Evolutionary conservation across 495 filamentous ascomycete genomes (phyloP), one percentile per base, ranked within the genome.

Genomic region (Trypethelium eluteriae): DNA sequence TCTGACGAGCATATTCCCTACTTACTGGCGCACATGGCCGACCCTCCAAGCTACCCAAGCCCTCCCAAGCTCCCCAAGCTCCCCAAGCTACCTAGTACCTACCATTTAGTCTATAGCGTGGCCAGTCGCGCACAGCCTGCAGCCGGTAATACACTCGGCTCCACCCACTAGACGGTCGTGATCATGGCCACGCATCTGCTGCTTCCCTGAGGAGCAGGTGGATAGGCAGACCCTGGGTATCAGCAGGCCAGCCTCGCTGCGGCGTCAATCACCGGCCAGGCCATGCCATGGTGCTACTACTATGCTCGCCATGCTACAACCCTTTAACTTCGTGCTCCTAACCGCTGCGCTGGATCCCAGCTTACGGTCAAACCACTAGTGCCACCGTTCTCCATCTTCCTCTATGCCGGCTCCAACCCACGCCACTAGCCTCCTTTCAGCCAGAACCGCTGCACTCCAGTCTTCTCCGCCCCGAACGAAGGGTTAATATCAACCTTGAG

Each of bases 291-390:
- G 25, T 25, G 25, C 25, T 25, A 25, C 25, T 25, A 25, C 25
- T 25, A 1, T 25, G 25, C 25, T 32, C 11, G 32, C 53, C 53
- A 59, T 59, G 53, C 53, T 59, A 36, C 53, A 34, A 7, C 14
- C 53, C 53, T 59, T 59, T 59, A 59, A 59, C 53, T 59, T 59
- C 53, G 53, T 59, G 25, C 53, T 35, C 53, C 53, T 59, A 59
- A 59, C 53, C 53, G 53, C 53, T 59, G 53, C 53, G 53, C 53
- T 14, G 32, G 53, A 59, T 59, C 53, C 53, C 32, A 59, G 53
- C 53, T 14, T 10, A 9, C 53, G 3, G 32, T 59, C 53, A 59
- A 59, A 59, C 53, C 53, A 14, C 53, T 59, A 59, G 53, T 59
- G 53, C 53, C 14, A 36, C 53, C 32, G 18, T 36, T 59, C 53